Percentiles rank a stretch among this genome's conserved stretches.
Evolutionary conservation across 768 basidiomycete species (phyloP).

Genomic region (Saitozyma sp.): DNA sequence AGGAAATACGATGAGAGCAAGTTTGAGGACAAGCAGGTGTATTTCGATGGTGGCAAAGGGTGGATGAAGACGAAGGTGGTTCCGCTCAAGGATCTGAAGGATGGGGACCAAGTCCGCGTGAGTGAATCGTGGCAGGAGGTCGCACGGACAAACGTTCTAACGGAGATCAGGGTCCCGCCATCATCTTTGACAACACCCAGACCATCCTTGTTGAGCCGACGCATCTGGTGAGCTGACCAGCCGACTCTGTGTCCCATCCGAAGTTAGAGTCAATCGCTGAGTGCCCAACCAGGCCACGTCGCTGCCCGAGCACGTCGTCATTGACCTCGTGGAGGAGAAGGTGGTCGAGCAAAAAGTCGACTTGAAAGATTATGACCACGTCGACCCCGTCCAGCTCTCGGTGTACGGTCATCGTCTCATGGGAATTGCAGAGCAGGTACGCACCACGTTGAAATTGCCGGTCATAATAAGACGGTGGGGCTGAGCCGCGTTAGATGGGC

Average conservation of each 20-base stretch:
- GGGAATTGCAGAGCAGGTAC: constrained; percentile 75
- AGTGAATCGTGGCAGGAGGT: background rate
- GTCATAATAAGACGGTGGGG: background rate
- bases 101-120: constrained; percentile 26
- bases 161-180: constrained; percentile 68
- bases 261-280: constrained; percentile 10
- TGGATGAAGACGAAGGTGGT: constrained; percentile 23
- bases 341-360: constrained; percentile 20
- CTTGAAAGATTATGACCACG: constrained; percentile 25
- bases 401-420: constrained; percentile 96
- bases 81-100: constrained; percentile 17
- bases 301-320: constrained; percentile 36
- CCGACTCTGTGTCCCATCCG: background rate
- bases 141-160: background rate
- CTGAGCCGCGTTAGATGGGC: constrained; percentile 67
- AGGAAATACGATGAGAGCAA: background rate
- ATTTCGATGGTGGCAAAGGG: constrained; percentile 22
- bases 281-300: constrained; percentile 20
- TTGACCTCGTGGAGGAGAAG: constrained; percentile 35
- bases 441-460: background rate
- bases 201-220: constrained; percentile 81
- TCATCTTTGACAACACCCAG: constrained; percentile 94
- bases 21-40: constrained; percentile 18
- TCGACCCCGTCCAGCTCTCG: constrained; percentile 62
- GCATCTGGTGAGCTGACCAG: constrained; percentile 15